Conservation (phyloP, 2,329 filamentous ascomycete genomes). For the Chaetomiaceae sp. region DNA sequence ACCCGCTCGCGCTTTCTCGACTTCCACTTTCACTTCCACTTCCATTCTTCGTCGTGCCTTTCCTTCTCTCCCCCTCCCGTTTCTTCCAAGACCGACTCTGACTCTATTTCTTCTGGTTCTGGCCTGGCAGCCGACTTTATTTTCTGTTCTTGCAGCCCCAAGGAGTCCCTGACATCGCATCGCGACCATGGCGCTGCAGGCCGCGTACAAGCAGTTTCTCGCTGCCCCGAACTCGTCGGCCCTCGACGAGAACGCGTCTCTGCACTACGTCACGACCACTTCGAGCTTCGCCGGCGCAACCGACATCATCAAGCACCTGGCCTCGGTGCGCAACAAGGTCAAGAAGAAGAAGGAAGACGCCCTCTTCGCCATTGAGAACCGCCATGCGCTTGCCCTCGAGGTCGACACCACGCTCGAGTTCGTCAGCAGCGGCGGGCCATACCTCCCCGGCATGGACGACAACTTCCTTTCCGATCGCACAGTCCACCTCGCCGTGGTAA, state of each 20-base stretch:
- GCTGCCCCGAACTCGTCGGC: slow-evolving; percentile 58
- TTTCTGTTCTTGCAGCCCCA: not conserved
- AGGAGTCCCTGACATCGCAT: not conserved
- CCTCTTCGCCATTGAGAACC: slow-evolving; percentile 67
- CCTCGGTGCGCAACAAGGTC: slow-evolving; percentile 64
- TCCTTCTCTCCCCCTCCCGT: slow-evolving; percentile 2
- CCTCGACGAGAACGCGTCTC: slow-evolving; percentile 60
- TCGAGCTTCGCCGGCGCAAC: slow-evolving; percentile 65
- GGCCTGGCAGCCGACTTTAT: not conserved
- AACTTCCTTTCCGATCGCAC: slow-evolving; percentile 84
- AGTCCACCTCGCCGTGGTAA: slow-evolving; percentile 75
- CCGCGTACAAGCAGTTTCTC: slow-evolving; percentile 68
- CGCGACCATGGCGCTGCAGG: slow-evolving; percentile 43
- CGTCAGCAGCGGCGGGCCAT: slow-evolving; percentile 71
- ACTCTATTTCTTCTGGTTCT: not conserved
- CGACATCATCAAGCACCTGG: slow-evolving; percentile 79
- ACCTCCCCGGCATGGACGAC: slow-evolving; percentile 84
- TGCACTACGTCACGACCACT: slow-evolving; percentile 88
- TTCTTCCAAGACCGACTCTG: not conserved
- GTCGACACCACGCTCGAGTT: slow-evolving; percentile 82
- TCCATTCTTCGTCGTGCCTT: slow-evolving; percentile 12
- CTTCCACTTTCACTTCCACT: slow-evolving; percentile 9
- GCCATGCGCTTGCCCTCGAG: slow-evolving; percentile 67
- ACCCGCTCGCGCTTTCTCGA: slow-evolving; percentile 13
- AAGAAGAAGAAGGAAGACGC: slow-evolving; percentile 79